A percentile compares a stretch with the other conserved stretches of the same genome.
phyloP scores from a whole-genome alignment of 495 filamentous ascomycete genomes.

The Neurospora sp. region DNA sequence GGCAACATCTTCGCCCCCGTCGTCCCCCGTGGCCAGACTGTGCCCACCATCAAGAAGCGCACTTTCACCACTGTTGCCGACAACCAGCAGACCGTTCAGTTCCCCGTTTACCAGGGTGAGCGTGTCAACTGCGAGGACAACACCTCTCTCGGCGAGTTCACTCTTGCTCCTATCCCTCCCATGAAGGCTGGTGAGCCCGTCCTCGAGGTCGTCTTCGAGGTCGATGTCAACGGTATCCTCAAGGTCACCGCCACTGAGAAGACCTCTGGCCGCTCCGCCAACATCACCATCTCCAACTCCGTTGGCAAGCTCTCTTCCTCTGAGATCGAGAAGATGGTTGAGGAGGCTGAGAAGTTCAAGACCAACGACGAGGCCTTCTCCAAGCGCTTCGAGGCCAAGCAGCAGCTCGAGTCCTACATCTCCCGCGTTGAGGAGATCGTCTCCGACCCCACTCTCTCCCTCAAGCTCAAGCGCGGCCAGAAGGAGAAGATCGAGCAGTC shows the following conservation, averaged over 20 bases:
- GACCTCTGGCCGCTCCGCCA: slow-evolving; percentile 92
- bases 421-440: slow-evolving; percentile 97
- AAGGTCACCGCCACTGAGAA: slow-evolving; percentile 99
- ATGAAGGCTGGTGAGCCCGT: slow-evolving; percentile 98
- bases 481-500: slow-evolving; percentile 99
- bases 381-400: slow-evolving; percentile 97
- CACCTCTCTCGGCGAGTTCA: slow-evolving; percentile 98
- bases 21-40: slow-evolving; percentile 81
- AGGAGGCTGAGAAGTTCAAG: slow-evolving; percentile 98
- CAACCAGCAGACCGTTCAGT: slow-evolving; percentile 94
- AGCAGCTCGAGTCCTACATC: slow-evolving; percentile 99
- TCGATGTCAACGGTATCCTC: slow-evolving; percentile 99
- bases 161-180: slow-evolving; percentile 89
- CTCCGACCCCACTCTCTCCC: slow-evolving; percentile 86
- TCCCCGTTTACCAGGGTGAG: slow-evolving; percentile 97
- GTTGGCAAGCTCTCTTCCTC: slow-evolving; percentile 92
- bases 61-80: slow-evolving; percentile 98
- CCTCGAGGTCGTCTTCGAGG: slow-evolving; percentile 97
- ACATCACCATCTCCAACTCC: slow-evolving; percentile 99
- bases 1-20: slow-evolving; percentile 99
- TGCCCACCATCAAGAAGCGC: slow-evolving; percentile 87
- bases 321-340: slow-evolving; percentile 98
- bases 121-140: slow-evolving; percentile 99
- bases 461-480: slow-evolving; percentile 97
- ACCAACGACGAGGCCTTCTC: slow-evolving; percentile 92